These are phyloP conservation scores for Iris pallida DNA, from an alignment of 116 monocot species.

Conservation along the genomic window DNA sequence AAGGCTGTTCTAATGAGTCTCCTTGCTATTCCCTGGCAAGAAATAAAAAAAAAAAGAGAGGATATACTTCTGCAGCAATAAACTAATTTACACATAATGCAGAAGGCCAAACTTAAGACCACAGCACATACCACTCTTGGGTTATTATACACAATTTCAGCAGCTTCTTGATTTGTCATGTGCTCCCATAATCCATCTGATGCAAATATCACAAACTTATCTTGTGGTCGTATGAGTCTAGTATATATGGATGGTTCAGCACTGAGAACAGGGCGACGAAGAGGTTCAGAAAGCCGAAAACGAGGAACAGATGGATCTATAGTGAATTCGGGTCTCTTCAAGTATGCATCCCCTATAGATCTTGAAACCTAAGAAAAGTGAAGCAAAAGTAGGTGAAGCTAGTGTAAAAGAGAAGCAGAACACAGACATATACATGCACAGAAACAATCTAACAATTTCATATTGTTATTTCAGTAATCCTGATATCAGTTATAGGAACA, in stretches of 20 bases:
- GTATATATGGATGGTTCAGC: slow-evolving; percentile 69
- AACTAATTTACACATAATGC: no score
- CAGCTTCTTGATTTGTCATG: slow-evolving; percentile 70
- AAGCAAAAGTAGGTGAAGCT: no score
- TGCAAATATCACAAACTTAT: slow-evolving; percentile 80
- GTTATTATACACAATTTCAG: slow-evolving; percentile 57
- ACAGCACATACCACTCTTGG: slow-evolving; percentile 57
- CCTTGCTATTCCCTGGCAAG: slow-evolving; percentile 63
- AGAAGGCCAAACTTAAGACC: background rate
- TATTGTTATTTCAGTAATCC: no score
- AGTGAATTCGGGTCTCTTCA: slow-evolving; percentile 63
- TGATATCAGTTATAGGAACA: no score
- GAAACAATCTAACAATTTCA: no score
- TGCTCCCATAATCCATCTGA: slow-evolving; percentile 94
- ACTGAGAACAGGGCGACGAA: slow-evolving; percentile 48
- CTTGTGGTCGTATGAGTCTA: slow-evolving; percentile 44
- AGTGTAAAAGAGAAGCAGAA: no score
- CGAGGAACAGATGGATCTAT: slow-evolving; percentile 48
- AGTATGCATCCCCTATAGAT: slow-evolving; percentile 84
- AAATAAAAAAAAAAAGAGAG: background rate
- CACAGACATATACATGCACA: no score
- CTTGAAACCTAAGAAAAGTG: slow-evolving; percentile 60
- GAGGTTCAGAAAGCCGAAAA: slow-evolving; percentile 61
- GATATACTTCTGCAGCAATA: no score
- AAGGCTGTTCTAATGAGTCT: slow-evolving; percentile 62